Base-by-base conservation (phyloP, 1,284 basidiomycete genomes). In the Cryptococcus sp. region DNA sequence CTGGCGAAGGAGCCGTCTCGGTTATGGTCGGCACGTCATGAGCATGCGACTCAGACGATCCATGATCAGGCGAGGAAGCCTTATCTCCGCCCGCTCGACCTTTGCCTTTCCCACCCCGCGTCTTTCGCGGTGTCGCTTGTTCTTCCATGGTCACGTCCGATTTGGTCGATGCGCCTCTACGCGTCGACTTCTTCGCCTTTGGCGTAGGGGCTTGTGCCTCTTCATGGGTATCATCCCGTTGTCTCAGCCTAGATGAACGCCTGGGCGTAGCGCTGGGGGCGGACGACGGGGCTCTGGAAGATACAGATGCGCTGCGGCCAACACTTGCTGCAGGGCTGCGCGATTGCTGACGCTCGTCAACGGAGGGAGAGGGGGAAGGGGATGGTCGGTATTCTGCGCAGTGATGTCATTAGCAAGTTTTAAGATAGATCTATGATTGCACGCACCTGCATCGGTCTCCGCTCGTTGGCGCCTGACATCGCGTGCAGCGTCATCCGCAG, bases 1-100 rank as follows among this genome's bases (percentile, higher is more conserved):
- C 59, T 4, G 75, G 75, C 19, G 75, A 77, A 5, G 75, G 72
- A 11, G 73, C 74, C 8, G 72, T 76, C 44, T 68, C 70, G 10
- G 66, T 73, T 54, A 77, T 70, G 31, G 67, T 66, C 2, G 75
- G 75, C 3, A 75, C 61, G 5, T 60, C 15, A 1, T 58, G 42
- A 1, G 64, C 38, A 17, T 35, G 13, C 13, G 63, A 50, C 10
- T 44, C 20, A 16, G 61, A 49, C 0, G 62, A 49, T 19, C 47
- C 42, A 23, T 54, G 41, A 47, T 56, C 52, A 8, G 69, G 69
- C 5, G 59, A 38, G 15, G 69, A 67, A 5, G 70, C 67, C n/a
- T 55, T 65, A 13, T 57, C 31, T 35, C 8, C 31, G 31, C 66
- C 40, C 60, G 54, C 13, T 75, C 71, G 6, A 60, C 64, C 56